Conservation (phyloP, 352 stramenopile species). For the Phytopythium kandeliae region DNA sequence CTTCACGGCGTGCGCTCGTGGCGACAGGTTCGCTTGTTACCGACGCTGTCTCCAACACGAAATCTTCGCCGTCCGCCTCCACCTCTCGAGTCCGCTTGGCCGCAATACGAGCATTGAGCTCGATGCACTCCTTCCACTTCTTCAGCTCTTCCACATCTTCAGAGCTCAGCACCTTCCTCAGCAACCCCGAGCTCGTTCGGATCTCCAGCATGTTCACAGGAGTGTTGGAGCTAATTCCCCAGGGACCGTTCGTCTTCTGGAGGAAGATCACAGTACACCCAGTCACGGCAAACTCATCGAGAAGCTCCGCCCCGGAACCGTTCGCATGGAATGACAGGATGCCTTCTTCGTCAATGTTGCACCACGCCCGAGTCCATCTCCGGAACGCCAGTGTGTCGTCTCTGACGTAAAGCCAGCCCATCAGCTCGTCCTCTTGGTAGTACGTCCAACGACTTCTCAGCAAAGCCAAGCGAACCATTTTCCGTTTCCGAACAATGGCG, state of each 20-base stretch:
- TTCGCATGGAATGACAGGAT: conserved; percentile 70
- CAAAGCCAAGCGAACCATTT: conserved; percentile 55
- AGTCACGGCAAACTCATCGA: conserved; percentile 60
- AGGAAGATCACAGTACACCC: conserved; percentile 68
- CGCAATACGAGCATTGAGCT: conserved; percentile 39
- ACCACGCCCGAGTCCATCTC: conserved; percentile 80
- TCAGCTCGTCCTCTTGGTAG: conserved; percentile 53
- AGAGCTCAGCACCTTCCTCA: conserved; percentile 65
- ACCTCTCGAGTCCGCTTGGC: conserved; percentile 22
- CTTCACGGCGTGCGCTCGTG: conserved; percentile 10
- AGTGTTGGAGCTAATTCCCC: conserved; percentile 18
- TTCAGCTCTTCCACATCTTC: conserved; percentile 51
- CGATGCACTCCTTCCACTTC: conserved; percentile 69
- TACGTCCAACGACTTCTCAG: conserved; percentile 51
- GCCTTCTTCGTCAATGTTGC: conserved; percentile 63
- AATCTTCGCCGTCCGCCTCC: conserved; percentile 23
- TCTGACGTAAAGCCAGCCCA: conserved; percentile 80
- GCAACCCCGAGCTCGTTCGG: conserved; percentile 29
- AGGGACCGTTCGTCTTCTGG: conserved; percentile 49
- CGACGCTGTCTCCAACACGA: conserved; percentile 10
- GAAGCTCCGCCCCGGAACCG: conserved; percentile 50
- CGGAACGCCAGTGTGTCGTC: conserved; percentile 82
- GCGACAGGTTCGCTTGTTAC: conserved; percentile 9
- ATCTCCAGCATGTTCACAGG: conserved; percentile 52
- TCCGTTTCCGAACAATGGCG: conserved; percentile 57